phyloP scores from a whole-genome alignment of 1,284 basidiomycete species.

The Fomitiporia mediterranea region DNA sequence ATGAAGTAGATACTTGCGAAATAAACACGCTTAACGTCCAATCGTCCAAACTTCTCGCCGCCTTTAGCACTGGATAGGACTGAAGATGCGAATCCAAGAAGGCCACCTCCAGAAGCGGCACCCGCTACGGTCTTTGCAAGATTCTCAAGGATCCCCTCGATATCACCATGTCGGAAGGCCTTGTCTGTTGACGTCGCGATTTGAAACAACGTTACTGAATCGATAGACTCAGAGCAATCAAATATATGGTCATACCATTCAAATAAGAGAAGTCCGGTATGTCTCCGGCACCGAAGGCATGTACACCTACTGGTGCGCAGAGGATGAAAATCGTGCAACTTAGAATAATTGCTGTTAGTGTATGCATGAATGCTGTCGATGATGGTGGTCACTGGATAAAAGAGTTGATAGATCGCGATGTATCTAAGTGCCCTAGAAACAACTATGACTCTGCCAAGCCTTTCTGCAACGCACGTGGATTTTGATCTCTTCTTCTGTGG shows the following conservation, averaged over 20 bases:
- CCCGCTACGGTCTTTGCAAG: slow-evolving; percentile 54
- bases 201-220: neutral
- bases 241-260: neutral
- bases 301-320: slow-evolving; percentile 41
- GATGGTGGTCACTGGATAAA: slow-evolving; percentile 3
- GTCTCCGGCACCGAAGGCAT: slow-evolving; percentile 57
- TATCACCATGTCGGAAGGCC: slow-evolving; percentile 74
- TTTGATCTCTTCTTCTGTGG: neutral
- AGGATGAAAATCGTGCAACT: slow-evolving; percentile 42
- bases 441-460: neutral
- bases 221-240: neutral
- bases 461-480: neutral
- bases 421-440: neutral
- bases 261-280: slow-evolving; percentile 50
- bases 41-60: slow-evolving; percentile 54
- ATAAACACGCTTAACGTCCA: slow-evolving; percentile 61
- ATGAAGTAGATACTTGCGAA: slow-evolving; percentile 39
- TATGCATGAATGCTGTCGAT: slow-evolving; percentile 16
- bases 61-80: slow-evolving; percentile 42
- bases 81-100: slow-evolving; percentile 46
- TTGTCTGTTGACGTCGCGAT: slow-evolving; percentile 44
- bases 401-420: neutral
- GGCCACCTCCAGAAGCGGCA: slow-evolving; percentile 41
- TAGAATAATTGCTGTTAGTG: slow-evolving; percentile 35
- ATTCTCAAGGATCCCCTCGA: slow-evolving; percentile 54